phyloP scores from a whole-genome alignment of 441 rosid genomes.

The Kokia cookei region DNA sequence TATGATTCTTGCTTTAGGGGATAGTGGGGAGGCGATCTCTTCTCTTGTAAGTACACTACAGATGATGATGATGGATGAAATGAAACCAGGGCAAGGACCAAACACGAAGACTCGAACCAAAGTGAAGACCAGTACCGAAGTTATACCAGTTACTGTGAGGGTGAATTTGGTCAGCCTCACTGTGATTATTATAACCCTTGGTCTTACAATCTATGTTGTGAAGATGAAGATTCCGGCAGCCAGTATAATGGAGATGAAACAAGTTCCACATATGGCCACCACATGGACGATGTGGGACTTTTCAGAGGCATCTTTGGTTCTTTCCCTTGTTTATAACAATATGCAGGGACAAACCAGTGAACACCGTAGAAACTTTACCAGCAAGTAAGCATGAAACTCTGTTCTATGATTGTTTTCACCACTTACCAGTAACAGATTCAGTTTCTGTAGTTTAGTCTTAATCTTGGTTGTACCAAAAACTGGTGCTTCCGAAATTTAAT shows the following conservation, averaged over 20 bases:
- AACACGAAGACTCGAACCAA: slow-evolving; percentile 4
- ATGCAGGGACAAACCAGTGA: neutral
- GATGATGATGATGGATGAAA: neutral
- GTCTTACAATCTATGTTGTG: slow-evolving; percentile 5
- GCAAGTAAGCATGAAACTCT: neutral
- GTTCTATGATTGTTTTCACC: neutral
- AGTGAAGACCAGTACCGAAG: slow-evolving; percentile 6
- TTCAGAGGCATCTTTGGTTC: slow-evolving; percentile 27
- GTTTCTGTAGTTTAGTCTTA: too few species aligned
- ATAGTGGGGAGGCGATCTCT: slow-evolving; percentile 3
- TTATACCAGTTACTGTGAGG: neutral
- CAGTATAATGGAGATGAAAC: neutral
- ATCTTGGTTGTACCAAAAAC: too few species aligned
- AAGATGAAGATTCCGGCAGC: slow-evolving; percentile 5
- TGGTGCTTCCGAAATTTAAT: neutral
- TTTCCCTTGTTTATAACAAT: slow-evolving; percentile 22
- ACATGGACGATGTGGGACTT: neutral
- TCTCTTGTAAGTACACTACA: neutral
- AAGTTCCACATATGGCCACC: neutral
- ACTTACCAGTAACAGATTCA: too few species aligned
- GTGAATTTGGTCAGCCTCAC: slow-evolving; percentile 5
- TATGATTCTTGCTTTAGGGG: neutral
- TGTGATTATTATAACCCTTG: slow-evolving; percentile 1
- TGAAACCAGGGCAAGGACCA: neutral
- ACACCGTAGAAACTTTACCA: neutral